Conservation (phyloP, 139 green algal genomes). For the Chlorella sp. region DNA sequence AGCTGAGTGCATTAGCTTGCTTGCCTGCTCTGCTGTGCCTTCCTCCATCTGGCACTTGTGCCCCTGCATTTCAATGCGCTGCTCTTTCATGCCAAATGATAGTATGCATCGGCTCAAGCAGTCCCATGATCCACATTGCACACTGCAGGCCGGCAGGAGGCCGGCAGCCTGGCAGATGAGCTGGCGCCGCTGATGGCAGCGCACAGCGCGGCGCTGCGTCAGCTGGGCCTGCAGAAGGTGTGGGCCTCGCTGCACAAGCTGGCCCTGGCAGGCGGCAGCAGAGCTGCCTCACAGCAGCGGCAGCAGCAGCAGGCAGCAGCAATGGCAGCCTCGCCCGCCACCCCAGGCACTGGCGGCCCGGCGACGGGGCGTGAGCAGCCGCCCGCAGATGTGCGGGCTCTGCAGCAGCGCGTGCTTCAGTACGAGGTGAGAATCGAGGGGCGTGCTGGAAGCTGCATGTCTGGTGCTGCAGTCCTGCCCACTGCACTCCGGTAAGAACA, state of each 20-base stretch:
- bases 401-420: slow-evolving; percentile 30
- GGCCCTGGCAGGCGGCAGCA: slow-evolving; percentile 7
- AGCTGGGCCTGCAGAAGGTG: slow-evolving; percentile 39
- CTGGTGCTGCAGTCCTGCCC: no score
- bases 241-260: slow-evolving; percentile 40
- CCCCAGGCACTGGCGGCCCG: neutral
- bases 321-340: neutral
- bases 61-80: no score
- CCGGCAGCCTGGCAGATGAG: slow-evolving; percentile 16
- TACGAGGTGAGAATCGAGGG: neutral
- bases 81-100: no score
- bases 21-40: no score
- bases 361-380: neutral
- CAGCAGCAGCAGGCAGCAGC: neutral
- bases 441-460: no score
- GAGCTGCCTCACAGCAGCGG: neutral
- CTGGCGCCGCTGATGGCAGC: slow-evolving; percentile 18
- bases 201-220: neutral
- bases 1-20: neutral
- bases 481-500: neutral
- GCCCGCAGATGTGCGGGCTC: slow-evolving; percentile 1
- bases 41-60: no score
- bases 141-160: slow-evolving; percentile 1
- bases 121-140: neutral
- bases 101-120: no score